phyloP scores from a whole-genome alignment of 192 early-diverging fungal species.

The Dispira simplex region DNA sequence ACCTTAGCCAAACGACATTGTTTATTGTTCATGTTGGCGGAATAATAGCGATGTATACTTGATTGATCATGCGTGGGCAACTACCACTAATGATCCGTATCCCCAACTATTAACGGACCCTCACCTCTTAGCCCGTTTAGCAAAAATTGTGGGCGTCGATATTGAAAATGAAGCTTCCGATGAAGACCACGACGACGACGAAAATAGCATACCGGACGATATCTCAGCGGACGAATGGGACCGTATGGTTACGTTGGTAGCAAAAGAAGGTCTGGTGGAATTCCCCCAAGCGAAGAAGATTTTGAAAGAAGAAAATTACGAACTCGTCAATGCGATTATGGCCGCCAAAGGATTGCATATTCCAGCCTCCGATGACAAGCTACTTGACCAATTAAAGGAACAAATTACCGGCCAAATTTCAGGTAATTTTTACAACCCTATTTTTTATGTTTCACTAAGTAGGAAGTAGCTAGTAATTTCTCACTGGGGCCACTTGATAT shows the following conservation, averaged over 20 bases:
- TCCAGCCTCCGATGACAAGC: no score
- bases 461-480: no score
- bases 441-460: no score
- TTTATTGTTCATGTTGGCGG: background rate
- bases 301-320: slow-evolving; percentile 32
- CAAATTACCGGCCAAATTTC: background rate
- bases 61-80: slow-evolving; percentile 44
- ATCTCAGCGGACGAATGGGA: slow-evolving; percentile 22
- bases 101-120: slow-evolving; percentile 25
- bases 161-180: slow-evolving; percentile 18
- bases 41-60: slow-evolving; percentile 32
- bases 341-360: slow-evolving; percentile 9
- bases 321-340: slow-evolving; percentile 36
- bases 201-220: slow-evolving; percentile 12
- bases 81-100: slow-evolving; percentile 31
- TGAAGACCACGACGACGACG: slow-evolving; percentile 18
- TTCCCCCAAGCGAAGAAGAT: slow-evolving; percentile 23
- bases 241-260: slow-evolving; percentile 28
- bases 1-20: background rate
- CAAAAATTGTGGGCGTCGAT: slow-evolving; percentile 31
- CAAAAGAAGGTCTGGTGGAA: slow-evolving; percentile 26
- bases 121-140: slow-evolving; percentile 29
- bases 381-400: background rate
- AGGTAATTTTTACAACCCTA: no score
- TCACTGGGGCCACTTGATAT: no score